These are phyloP conservation scores for Aspergillus oerlinghausenensis DNA, from an alignment of 2,329 filamentous ascomycete species.

Conservation along the genomic window DNA sequence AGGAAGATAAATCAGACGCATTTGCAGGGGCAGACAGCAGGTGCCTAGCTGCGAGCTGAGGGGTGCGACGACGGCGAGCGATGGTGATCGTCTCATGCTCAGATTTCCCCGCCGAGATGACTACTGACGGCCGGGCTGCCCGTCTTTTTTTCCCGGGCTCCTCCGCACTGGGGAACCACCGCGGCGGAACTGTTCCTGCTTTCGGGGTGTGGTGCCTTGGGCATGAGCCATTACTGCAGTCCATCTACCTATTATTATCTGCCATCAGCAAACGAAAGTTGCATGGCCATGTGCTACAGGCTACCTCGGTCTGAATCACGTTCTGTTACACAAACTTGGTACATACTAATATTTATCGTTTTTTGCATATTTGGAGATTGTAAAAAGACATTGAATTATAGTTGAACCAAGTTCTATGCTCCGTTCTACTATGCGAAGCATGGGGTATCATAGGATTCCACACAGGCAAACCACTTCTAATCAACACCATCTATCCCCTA, in stretches of 20 bases:
- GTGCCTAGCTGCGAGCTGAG: conserved; percentile 5
- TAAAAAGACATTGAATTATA: not conserved
- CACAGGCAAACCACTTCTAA: not conserved
- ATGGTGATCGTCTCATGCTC: conserved; percentile 11
- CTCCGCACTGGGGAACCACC: conserved; percentile 18
- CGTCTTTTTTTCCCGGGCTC: conserved; percentile 16
- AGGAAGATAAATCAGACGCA: not conserved
- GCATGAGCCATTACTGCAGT: not conserved
- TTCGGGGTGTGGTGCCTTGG: conserved; percentile 4
- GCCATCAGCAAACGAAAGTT: not conserved
- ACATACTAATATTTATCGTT: not conserved
- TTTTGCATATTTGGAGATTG: not conserved
- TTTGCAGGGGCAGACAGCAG: conserved; percentile 6
- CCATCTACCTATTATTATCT: not conserved
- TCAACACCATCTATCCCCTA: not conserved
- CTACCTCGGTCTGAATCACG: not conserved
- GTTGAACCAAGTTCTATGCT: not conserved
- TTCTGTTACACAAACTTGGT: not conserved
- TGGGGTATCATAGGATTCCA: not conserved
- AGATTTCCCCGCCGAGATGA: conserved; percentile 16
- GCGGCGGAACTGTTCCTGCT: not conserved
- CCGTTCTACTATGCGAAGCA: not conserved
- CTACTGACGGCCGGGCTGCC: conserved; percentile 8
- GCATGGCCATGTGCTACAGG: not conserved
- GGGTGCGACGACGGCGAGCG: conserved; percentile 11